Evolutionary conservation across 1,284 basidiomycete genomes (phyloP), one percentile per base, ranked within the genome.

Genomic region (Sporisorium graminicola): DNA sequence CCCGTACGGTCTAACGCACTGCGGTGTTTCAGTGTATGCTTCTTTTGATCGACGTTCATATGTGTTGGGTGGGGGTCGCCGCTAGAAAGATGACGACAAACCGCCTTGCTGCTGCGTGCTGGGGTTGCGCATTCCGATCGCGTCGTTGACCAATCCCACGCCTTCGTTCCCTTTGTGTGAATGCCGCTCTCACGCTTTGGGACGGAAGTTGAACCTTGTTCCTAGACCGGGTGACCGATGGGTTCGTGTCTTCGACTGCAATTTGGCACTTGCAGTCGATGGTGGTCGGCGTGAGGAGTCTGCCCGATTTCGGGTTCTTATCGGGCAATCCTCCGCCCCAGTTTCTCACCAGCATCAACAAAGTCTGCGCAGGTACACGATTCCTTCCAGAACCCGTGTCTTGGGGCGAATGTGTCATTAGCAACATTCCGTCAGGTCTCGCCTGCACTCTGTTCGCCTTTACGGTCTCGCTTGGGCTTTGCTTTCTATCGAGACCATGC

Each of bases 341-440:
- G 9, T 46, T 46, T 16, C 6, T 47, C n/a, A n/a, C n/a, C n/a
- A 14, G 16, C 46, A 9, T 6, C 46, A 18, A 5, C 49, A 31
- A 9, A 43, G n/a, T 50, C 49, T 50, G 49, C 49, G 49, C 49
- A 50, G 49, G 27, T 50, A 33, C 47, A 49, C 26, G 22, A 13
- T 20, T 20, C 49, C 10, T 12, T 9, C n/a, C 27, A 33, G 26
- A 50, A 27, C 18, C 29, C 49, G 31, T 9, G 22, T 10, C n/a
- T 16, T 9, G 18, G 7, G 14, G 5, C 4, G 27, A 29, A 31
- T n/a, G n/a, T n/a, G n/a, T 6, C 29, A 16, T n/a, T 50, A 29
- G 49, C 24, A 50, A 29, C 49, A 50, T 50, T 50, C 49, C 49
- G 2, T 14, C 18, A 24, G 6, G 46, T 47, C 27, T 47, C 46